These are phyloP conservation scores for Pholiota microspora DNA, from an alignment of 768 basidiomycete species.

Conservation along the genomic window DNA sequence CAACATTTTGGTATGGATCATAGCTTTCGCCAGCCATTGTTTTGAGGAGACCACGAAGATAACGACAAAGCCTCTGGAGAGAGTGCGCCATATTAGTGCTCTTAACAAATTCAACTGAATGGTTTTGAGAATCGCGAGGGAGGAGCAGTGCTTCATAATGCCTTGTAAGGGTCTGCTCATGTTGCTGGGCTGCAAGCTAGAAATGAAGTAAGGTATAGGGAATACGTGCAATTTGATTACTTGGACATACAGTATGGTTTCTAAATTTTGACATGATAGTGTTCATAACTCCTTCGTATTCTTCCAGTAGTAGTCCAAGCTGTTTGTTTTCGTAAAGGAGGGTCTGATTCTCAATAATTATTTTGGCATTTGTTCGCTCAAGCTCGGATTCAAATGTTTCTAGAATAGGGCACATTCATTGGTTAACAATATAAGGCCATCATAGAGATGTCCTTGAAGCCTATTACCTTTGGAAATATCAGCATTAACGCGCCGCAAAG, in stretches of 20 bases:
- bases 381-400: constrained; percentile 92
- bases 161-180: constrained; percentile 81
- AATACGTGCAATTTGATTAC: constrained; percentile 3
- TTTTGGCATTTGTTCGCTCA: constrained; percentile 85
- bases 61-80: constrained; percentile 68
- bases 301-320: constrained; percentile 81
- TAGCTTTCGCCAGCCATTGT: constrained; percentile 64
- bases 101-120: constrained; percentile 54
- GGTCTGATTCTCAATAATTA: constrained; percentile 92
- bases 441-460: too few species aligned
- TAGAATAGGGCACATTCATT: constrained; percentile 34
- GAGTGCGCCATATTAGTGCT: constrained; percentile 62
- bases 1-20: constrained; percentile 36
- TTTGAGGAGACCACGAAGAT: constrained; percentile 70
- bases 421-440: too few species aligned
- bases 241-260: constrained; percentile 75
- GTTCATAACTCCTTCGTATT: constrained; percentile 93
- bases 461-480: constrained; percentile 85
- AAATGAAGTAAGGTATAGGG: constrained; percentile 1
- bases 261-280: constrained; percentile 97
- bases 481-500: constrained; percentile 79
- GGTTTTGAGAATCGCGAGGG: constrained; percentile 55
- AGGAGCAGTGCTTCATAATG: constrained; percentile 87
- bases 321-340: constrained; percentile 96
- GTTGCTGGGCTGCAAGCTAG: constrained; percentile 88